Percentiles rank a stretch among this genome's conserved stretches.
phyloP scores from a whole-genome alignment of 1,284 basidiomycete genomes.

The Trametes polyzona region DNA sequence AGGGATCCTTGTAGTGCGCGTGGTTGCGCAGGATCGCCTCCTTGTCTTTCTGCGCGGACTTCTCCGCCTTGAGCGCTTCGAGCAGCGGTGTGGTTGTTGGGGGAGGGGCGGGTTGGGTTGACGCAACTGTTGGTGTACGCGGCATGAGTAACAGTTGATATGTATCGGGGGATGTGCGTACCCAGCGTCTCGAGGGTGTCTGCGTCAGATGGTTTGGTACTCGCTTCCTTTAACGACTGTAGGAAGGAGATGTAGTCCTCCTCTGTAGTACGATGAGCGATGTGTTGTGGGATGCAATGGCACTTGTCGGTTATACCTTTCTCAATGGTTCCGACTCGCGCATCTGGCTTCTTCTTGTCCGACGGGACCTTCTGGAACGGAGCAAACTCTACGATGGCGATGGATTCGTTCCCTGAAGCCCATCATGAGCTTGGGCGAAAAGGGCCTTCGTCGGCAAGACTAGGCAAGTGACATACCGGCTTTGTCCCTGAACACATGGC shows the following conservation, averaged over 20 bases:
- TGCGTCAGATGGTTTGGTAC: conserved; percentile 53
- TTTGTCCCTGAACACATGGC: conserved; percentile 91
- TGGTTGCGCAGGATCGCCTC: conserved; percentile 70
- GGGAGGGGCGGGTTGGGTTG: conserved; percentile 55
- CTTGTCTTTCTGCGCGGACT: conserved; percentile 71
- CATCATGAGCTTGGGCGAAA: no score
- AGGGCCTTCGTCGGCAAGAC: background rate
- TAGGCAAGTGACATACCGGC: conserved; percentile 58
- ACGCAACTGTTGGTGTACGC: conserved; percentile 55
- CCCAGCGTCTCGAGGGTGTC: conserved; percentile 66
- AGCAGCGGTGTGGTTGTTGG: conserved; percentile 88
- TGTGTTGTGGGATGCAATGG: no score
- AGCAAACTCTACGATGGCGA: conserved; percentile 92
- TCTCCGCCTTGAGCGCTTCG: conserved; percentile 85
- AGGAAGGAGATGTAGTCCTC: conserved; percentile 73
- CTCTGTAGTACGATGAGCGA: no score
- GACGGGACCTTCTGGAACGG: conserved; percentile 87
- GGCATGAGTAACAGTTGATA: background rate
- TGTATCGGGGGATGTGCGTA: conserved; percentile 39
- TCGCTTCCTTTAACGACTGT: conserved; percentile 57
- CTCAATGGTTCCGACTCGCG: conserved; percentile 76
- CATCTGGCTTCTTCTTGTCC: conserved; percentile 75
- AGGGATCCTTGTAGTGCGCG: conserved; percentile 63
- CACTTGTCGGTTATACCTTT: no score
- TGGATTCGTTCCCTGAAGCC: conserved; percentile 77